These are phyloP conservation scores for Saprolegnia diclina DNA, from an alignment of 352 stramenopile genomes.

Conservation along the genomic window DNA sequence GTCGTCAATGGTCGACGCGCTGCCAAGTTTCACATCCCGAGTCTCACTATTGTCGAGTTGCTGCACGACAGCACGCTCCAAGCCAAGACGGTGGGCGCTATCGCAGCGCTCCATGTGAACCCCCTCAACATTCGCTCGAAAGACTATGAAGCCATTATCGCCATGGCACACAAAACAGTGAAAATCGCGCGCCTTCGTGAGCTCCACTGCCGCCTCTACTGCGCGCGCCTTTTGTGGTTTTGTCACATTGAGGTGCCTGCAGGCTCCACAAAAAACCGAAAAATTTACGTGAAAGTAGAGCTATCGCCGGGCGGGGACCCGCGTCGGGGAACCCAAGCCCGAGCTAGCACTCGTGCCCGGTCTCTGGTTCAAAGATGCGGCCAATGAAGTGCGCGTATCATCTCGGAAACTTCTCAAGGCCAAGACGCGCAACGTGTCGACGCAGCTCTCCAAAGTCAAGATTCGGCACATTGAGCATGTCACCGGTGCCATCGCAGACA, in stretches of 20 bases:
- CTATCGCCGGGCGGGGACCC: background rate
- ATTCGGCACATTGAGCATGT: background rate
- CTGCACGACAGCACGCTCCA: background rate
- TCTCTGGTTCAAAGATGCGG: conserved; percentile 11
- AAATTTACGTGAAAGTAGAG: background rate
- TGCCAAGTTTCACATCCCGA: conserved; percentile 21
- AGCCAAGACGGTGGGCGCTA: conserved; percentile 4
- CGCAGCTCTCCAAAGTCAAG: background rate
- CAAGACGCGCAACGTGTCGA: background rate
- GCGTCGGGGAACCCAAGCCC: background rate
- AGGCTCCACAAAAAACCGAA: background rate
- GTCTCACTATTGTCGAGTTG: conserved; percentile 11
- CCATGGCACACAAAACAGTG: background rate
- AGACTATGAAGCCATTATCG: background rate
- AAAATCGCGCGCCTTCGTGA: background rate
- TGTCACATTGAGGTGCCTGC: background rate
- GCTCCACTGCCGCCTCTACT: background rate
- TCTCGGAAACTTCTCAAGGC: background rate
- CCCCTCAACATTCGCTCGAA: background rate
- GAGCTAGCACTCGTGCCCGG: background rate
- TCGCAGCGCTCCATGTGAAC: conserved; percentile 20
- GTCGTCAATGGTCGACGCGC: conserved; percentile 16
- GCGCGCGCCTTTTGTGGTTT: background rate
- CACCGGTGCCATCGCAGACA: no score
- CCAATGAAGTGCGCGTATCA: background rate